These are phyloP conservation scores for Zelonia costaricensis DNA, from an alignment of 208 protist species.

Conservation along the genomic window DNA sequence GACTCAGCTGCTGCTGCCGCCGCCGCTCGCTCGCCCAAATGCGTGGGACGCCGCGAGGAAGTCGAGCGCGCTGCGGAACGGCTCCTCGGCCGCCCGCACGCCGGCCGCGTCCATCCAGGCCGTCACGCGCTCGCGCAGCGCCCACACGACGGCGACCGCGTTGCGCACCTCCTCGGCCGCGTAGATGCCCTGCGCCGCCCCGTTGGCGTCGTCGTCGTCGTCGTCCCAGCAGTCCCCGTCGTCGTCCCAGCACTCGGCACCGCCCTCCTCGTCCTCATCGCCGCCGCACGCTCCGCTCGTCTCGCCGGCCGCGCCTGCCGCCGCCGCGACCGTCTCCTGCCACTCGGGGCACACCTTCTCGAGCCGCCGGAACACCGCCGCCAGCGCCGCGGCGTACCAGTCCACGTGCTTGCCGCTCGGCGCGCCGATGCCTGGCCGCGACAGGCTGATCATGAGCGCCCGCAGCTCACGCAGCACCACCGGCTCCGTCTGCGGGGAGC, in stretches of 20 bases:
- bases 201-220: slow-evolving; percentile 50
- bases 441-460: slow-evolving; percentile 43
- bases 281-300: not conserved
- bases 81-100: slow-evolving; percentile 1
- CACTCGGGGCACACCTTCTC: slow-evolving; percentile 31
- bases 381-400: slow-evolving; percentile 25
- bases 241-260: not conserved
- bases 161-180: slow-evolving; percentile 33
- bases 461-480: slow-evolving; percentile 54
- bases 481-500: slow-evolving; percentile 50
- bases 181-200: slow-evolving; percentile 38
- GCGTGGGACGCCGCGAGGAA: slow-evolving; percentile 9
- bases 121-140: slow-evolving; percentile 20
- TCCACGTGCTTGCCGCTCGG: slow-evolving; percentile 10
- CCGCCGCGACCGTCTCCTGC: slow-evolving; percentile 1
- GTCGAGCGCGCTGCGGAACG: slow-evolving; percentile 13
- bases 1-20: too few relatives aligned
- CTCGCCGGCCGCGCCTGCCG: not conserved
- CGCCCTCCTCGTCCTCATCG: slow-evolving; percentile 1
- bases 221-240: slow-evolving; percentile 22
- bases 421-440: not conserved
- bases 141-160: slow-evolving; percentile 24
- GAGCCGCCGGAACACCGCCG: slow-evolving; percentile 34
- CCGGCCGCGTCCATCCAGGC: not conserved
- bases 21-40: too few relatives aligned